Base-by-base conservation (phyloP, 2,329 filamentous ascomycete genomes). In the Epichloe uncinata region DNA sequence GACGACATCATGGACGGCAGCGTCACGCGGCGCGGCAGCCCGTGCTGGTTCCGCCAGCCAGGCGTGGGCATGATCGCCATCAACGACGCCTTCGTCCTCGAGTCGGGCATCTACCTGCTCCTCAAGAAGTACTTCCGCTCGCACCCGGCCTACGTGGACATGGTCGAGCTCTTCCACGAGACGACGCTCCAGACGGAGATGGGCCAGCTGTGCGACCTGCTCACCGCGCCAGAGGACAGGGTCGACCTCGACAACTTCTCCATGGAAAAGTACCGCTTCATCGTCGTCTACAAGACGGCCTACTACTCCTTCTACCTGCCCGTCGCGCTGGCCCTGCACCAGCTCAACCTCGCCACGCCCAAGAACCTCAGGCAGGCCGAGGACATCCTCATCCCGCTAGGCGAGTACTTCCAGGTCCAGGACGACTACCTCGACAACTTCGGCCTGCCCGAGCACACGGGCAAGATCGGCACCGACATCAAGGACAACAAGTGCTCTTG, bases 401-500 rank as follows among this genome's bases (percentile, higher is more conserved):
- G 93, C 63, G 90, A 97, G 73, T 98, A 98, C 77, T 98, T 98
- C 79, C 93, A 98, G 73, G 81, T 95, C 56, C 93, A 98, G 71
- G 93, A 98, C 68, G 93, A 98, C 74, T 98, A 93, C 73, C 86
- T 98, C 48, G 93, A 98, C 76, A 95, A 94, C 73, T 98, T 93
- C 64, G 93, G 91, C 60, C 83, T 91, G 60, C 89, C 93, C 37
- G 81, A 88, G 62, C 80, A 89, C 63, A 93, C 98, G 66, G 93
- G 93, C 69, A 98, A 98, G 81, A 95, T 97, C 57, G 93, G 93
- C 57, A 98, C 93, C 53, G 93, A 98, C 64, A 98, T 98, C 69
- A 84, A 90, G 77, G 93, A 98, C 73, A 98, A 98, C 80, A 98
- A 98, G 79, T 98, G 93, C 78, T 94, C 87, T 41, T 98, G 93